A percentile compares a stretch with the other conserved stretches of the same genome.
Evolutionary conservation across 2,329 filamentous ascomycete species (phyloP).

Genomic region (Stachybotrys elegans): DNA sequence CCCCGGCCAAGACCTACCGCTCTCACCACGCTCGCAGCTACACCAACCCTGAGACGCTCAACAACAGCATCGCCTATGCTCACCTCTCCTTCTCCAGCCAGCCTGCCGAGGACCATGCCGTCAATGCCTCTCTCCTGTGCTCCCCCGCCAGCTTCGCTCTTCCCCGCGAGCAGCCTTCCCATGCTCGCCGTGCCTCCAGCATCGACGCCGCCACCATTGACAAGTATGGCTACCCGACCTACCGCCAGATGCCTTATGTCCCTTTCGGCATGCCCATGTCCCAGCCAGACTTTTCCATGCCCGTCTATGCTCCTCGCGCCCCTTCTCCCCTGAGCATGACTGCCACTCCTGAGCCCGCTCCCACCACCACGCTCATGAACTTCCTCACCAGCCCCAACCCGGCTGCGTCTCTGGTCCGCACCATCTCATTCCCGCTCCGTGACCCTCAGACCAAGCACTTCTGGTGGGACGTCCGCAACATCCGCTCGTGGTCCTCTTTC

Average conservation of each 20-base stretch:
- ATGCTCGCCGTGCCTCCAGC: constrained; percentile 56
- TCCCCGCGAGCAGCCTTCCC: constrained; percentile 32
- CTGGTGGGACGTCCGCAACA: constrained; percentile 93
- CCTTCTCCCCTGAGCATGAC: constrained; percentile 37
- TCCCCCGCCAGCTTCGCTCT: constrained; percentile 58
- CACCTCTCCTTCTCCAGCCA: constrained; percentile 34
- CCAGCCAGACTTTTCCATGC: constrained; percentile 36
- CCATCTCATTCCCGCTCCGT: constrained; percentile 63
- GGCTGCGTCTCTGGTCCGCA: constrained; percentile 74
- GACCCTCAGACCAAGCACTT: constrained; percentile 74
- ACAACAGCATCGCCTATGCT: constrained; percentile 30
- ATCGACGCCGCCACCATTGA: constrained; percentile 62
- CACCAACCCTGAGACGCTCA: constrained; percentile 56
- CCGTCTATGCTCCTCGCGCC: constrained; percentile 40
- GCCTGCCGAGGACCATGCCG: constrained; percentile 17
- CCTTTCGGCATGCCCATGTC: constrained; percentile 12
- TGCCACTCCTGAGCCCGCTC: constrained; percentile 38
- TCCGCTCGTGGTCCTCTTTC: constrained; percentile 80
- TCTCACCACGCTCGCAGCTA: constrained; percentile 52
- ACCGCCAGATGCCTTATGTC: constrained; percentile 63
- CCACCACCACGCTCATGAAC: constrained; percentile 65
- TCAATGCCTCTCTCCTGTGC: constrained; percentile 51
- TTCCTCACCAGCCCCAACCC: constrained; percentile 80
- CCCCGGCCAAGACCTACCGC: constrained; percentile 27
- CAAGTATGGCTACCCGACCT: constrained; percentile 79